Evolutionary conservation across 2,329 filamentous ascomycete genomes (phyloP).

Genomic region (Penicillium occitanis): DNA sequence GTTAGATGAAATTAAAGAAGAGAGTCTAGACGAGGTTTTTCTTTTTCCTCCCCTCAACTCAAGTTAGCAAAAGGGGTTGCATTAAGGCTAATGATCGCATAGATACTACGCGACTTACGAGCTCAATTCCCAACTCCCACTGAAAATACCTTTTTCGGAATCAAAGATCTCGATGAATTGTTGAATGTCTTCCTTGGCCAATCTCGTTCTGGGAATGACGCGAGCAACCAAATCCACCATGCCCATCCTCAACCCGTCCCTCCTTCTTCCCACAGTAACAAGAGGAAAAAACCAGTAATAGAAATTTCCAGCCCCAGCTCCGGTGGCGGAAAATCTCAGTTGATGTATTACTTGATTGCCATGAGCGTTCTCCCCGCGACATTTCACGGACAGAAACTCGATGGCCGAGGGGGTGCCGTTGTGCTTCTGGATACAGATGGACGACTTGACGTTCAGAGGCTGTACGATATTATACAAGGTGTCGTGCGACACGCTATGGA

Average conservation of each 20-base stretch:
- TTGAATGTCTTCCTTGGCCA: slow-evolving; percentile 37
- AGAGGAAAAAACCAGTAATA: slow-evolving; percentile 43
- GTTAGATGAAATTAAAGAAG: slow-evolving; percentile 52
- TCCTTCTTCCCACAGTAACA: neutral
- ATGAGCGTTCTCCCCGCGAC: slow-evolving; percentile 51
- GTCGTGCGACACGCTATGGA: slow-evolving; percentile 28
- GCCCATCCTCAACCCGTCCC: neutral
- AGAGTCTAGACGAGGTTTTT: slow-evolving; percentile 53
- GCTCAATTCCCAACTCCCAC: slow-evolving; percentile 28
- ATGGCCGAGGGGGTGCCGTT: slow-evolving; percentile 52
- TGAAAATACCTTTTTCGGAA: slow-evolving; percentile 36
- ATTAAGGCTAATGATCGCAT: neutral
- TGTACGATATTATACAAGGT: slow-evolving; percentile 36
- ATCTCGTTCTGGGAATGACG: slow-evolving; percentile 9
- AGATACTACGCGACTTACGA: slow-evolving; percentile 35
- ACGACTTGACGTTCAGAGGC: slow-evolving; percentile 53
- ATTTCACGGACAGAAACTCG: slow-evolving; percentile 33
- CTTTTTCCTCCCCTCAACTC: neutral
- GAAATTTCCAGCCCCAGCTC: slow-evolving; percentile 56
- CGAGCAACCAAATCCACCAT: slow-evolving; percentile 14
- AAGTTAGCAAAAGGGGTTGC: neutral
- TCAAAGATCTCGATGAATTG: slow-evolving; percentile 50
- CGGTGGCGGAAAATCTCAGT: slow-evolving; percentile 57
- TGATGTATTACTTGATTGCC: slow-evolving; percentile 58
- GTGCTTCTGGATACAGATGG: slow-evolving; percentile 58